Evolutionary conservation across 31 red algal genomes (phyloP).

Genomic region (Bonnemaisonia californica): DNA sequence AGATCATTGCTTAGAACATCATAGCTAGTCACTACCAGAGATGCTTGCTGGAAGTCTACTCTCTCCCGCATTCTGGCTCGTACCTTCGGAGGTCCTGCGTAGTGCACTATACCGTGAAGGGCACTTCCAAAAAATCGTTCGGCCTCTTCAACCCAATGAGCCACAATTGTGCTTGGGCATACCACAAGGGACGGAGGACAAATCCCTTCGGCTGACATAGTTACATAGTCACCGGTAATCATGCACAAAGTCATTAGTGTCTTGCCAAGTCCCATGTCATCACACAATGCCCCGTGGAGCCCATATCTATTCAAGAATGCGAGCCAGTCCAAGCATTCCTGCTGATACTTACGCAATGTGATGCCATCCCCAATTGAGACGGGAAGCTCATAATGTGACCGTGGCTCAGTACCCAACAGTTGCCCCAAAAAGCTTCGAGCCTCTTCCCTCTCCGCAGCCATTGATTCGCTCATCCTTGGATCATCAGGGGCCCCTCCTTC

Average conservation of each 20-base stretch:
- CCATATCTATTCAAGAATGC: slow-evolving; percentile 91
- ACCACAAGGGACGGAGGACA: slow-evolving; percentile 78
- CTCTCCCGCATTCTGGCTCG: slow-evolving; percentile 33
- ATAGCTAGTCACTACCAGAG: slow-evolving; percentile 92
- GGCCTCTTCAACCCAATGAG: slow-evolving; percentile 93
- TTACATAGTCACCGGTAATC: slow-evolving; percentile 73
- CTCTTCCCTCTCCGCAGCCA: slow-evolving; percentile 63
- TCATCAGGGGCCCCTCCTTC: slow-evolving; percentile 85
- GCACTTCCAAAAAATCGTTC: slow-evolving; percentile 84
- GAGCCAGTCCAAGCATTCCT: slow-evolving; percentile 96
- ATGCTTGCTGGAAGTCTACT: slow-evolving; percentile 8
- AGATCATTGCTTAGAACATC: slow-evolving; percentile 86
- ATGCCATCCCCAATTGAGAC: slow-evolving; percentile 81
- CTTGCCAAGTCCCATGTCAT: slow-evolving; percentile 99
- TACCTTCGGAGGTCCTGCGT: slow-evolving; percentile 78
- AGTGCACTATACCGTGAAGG: slow-evolving; percentile 73
- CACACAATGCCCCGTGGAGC: slow-evolving; percentile 94
- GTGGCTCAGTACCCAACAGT: slow-evolving; percentile 80
- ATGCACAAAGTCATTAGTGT: slow-evolving; percentile 99
- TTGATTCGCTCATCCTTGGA: slow-evolving; percentile 50
- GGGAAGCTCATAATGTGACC: slow-evolving; percentile 76
- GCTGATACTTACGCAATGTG: slow-evolving; percentile 87
- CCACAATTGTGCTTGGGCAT: slow-evolving; percentile 87
- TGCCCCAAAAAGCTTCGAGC: slow-evolving; percentile 89
- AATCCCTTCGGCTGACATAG: slow-evolving; percentile 7